Evolutionary conservation across 306 rosid genomes (phyloP).

Genomic region (Vigna hirtella): DNA sequence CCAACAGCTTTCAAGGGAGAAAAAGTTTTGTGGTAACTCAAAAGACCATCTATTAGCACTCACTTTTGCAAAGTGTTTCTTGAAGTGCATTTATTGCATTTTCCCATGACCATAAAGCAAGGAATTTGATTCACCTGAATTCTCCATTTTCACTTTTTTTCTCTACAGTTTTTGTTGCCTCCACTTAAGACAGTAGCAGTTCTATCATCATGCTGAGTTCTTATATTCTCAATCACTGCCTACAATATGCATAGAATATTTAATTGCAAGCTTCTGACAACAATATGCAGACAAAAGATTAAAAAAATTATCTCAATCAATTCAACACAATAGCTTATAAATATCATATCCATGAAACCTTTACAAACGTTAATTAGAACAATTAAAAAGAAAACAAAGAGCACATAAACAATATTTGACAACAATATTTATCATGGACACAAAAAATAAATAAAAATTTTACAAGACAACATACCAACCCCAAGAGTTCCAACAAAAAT

Average conservation of each 20-base stretch:
- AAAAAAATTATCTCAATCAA: slow-evolving; percentile 10
- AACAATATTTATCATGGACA: too few species aligned
- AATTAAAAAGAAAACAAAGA: slow-evolving; percentile 18
- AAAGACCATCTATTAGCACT: too few species aligned
- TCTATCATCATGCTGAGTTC: slow-evolving; percentile 68
- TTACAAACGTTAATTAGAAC: slow-evolving; percentile 15
- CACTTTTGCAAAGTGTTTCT: too few species aligned
- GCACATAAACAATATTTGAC: slow-evolving; percentile 22
- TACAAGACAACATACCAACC: too few species aligned
- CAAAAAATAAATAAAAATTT: too few species aligned
- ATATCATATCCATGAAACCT: slow-evolving; percentile 30
- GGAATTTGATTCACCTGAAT: slow-evolving; percentile 63
- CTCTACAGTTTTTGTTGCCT: slow-evolving; percentile 74
- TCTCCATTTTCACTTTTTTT: slow-evolving; percentile 64
- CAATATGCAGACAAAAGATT: not conserved
- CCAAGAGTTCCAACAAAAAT: too few species aligned
- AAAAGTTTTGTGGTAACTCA: too few species aligned
- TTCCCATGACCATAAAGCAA: not conserved
- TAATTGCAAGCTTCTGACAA: too few species aligned
- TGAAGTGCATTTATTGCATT: too few species aligned
- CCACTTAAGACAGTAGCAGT: slow-evolving; percentile 70
- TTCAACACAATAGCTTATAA: slow-evolving; percentile 8
- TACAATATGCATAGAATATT: slow-evolving; percentile 38
- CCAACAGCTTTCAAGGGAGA: too few species aligned
- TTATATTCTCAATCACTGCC: slow-evolving; percentile 81